Base-by-base conservation (phyloP, 768 basidiomycete species). In the Krasilnikovozyma curviuscula region DNA sequence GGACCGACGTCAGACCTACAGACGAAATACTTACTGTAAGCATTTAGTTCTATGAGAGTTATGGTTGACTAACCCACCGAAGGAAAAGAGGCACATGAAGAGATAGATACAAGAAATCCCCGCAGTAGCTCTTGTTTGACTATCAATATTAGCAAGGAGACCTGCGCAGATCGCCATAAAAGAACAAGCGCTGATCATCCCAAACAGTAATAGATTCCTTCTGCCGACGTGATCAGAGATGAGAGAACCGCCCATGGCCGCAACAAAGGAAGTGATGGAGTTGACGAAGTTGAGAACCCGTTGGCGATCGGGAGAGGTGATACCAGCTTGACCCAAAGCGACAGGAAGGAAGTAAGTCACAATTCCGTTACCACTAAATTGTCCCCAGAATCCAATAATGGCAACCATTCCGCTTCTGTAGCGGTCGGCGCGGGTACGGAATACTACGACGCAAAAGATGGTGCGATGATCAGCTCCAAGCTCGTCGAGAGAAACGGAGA, bases 1-100 rank as follows among this genome's bases (percentile, higher is more conserved):
- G 73, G 64, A 75, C 71, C 1, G 73, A 69, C 2, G 74, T 75
- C 70, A 69, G 73, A 40, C 73, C 73, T 54, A 72, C 71, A 5
- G 71, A 72, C 57, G 69, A 75, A 27, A n/a, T n/a, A n/a, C n/a
- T n/a, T n/a, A n/a, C n/a, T n/a, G n/a, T n/a, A n/a, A n/a, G n/a
- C n/a, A n/a, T n/a, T n/a, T n/a, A n/a, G n/a, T n/a, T n/a, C n/a
- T n/a, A n/a, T n/a, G n/a, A n/a, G n/a, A n/a, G n/a, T n/a, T n/a
- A n/a, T n/a, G n/a, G n/a, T n/a, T n/a, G n/a, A n/a, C n/a, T n/a
- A n/a, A n/a, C n/a, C n/a, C n/a, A n/a, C n/a, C n/a, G n/a, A n/a
- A n/a, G n/a, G n/a, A n/a, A n/a, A n/a, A n/a, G n/a, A n/a, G n/a
- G n/a, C n/a, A n/a, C n/a, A n/a, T n/a, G n/a, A n/a, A n/a, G n/a